Evolutionary conservation across 2,329 filamentous ascomycete species (phyloP).

Genomic region (Paraphaeosphaeria minitans): DNA sequence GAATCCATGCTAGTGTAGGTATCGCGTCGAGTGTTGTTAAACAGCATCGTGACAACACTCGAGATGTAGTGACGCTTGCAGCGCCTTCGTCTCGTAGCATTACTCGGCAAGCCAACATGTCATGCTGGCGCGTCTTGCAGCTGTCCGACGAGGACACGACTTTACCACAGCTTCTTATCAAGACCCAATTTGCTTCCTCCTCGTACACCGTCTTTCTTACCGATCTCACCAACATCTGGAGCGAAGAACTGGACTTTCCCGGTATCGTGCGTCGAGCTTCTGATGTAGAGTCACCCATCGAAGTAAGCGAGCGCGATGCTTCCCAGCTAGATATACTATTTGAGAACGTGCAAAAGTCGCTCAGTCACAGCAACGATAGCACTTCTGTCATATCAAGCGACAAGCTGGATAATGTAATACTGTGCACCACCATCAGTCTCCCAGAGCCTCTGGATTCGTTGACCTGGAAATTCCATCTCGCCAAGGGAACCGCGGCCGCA

Average conservation of each 20-base stretch:
- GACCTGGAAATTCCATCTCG: slow-evolving; percentile 68
- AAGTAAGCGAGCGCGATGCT: slow-evolving; percentile 68
- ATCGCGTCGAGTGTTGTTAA: slow-evolving; percentile 15
- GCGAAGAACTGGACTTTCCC: slow-evolving; percentile 65
- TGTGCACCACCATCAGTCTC: slow-evolving; percentile 65
- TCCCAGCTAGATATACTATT: slow-evolving; percentile 72
- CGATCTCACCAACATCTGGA: slow-evolving; percentile 76
- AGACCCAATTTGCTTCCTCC: slow-evolving; percentile 58
- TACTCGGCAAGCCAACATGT: slow-evolving; percentile 23
- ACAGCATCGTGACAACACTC: neutral
- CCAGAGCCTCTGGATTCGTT: slow-evolving; percentile 67
- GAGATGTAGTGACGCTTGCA: neutral
- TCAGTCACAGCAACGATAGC: slow-evolving; percentile 47
- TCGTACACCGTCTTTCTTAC: slow-evolving; percentile 71
- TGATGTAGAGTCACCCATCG: slow-evolving; percentile 70
- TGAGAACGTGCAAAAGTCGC: slow-evolving; percentile 61
- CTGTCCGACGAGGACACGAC: slow-evolving; percentile 31
- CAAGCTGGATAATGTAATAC: slow-evolving; percentile 46
- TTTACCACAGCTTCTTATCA: slow-evolving; percentile 68
- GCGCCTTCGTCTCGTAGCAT: neutral
- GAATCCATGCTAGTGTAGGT: slow-evolving; percentile 8
- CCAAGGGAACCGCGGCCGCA: slow-evolving; percentile 45
- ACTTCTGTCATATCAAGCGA: slow-evolving; percentile 41
- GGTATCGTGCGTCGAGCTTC: slow-evolving; percentile 67
- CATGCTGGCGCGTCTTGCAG: slow-evolving; percentile 41